Conservation (phyloP, 177 flowering plant genomes). For the Vitis hybrid region DNA sequence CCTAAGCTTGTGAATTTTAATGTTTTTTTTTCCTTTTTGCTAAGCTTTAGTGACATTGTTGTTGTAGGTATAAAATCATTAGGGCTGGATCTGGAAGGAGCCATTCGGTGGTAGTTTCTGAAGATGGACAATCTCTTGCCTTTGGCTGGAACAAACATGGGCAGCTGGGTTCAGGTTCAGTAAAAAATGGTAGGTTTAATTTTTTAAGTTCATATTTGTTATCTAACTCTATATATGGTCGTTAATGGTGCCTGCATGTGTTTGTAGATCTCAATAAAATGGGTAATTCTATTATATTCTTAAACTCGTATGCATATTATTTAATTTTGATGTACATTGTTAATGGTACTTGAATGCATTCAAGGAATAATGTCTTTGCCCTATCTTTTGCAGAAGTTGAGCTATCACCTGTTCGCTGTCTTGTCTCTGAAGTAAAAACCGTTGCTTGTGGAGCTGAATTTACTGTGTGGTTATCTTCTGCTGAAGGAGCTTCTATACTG, state of each 20-base stretch:
- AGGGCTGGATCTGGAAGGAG: constrained; percentile 80
- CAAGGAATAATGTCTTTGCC: background rate
- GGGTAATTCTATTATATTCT: background rate
- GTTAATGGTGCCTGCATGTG: too few species aligned
- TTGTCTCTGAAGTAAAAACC: constrained; percentile 62
- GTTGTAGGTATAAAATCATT: constrained; percentile 71
- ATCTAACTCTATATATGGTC: background rate
- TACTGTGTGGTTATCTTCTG: constrained; percentile 90
- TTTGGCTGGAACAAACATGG: constrained; percentile 99
- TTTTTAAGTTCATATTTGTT: background rate
- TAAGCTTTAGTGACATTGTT: background rate
- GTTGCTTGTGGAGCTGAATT: constrained; percentile 94
- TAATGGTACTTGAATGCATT: too few species aligned
- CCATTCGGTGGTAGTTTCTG: constrained; percentile 81
- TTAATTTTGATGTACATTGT: too few species aligned
- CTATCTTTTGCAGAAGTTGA: constrained; percentile 61
- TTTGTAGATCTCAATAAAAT: background rate
- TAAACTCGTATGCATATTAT: too few species aligned
- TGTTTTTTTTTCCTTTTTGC: background rate
- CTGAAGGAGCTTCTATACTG: constrained; percentile 91
- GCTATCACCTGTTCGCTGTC: constrained; percentile 81
- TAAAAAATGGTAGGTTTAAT: constrained; percentile 58
- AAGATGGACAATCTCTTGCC: constrained; percentile 74
- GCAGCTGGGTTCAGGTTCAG: constrained; percentile 87
- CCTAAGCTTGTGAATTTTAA: background rate